phyloP scores from a whole-genome alignment of 257 asterid species.

The Solanum raphanifolium region DNA sequence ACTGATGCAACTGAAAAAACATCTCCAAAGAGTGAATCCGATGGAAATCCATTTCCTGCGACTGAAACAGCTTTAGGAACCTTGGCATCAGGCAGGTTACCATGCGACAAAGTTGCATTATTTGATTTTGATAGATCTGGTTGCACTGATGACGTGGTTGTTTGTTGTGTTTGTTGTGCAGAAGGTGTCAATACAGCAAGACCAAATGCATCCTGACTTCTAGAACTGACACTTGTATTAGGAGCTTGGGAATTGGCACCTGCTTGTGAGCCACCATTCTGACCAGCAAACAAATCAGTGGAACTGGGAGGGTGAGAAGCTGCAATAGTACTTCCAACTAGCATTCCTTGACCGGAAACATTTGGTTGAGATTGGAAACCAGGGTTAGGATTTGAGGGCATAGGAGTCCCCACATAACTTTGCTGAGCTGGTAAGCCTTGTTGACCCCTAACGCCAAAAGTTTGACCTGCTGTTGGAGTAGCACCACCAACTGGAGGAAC shows the following conservation, averaged over 20 bases:
- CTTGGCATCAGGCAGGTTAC: constrained; percentile 33
- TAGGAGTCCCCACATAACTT: constrained; percentile 39
- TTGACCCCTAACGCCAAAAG: constrained; percentile 24
- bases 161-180: constrained; percentile 37
- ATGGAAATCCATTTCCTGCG: constrained; percentile 51
- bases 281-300: constrained; percentile 29
- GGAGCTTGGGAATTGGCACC: constrained; percentile 49
- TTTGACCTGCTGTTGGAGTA: constrained; percentile 30
- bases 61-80: constrained; percentile 33
- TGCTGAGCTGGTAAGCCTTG: constrained; percentile 49
- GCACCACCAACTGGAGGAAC: constrained; percentile 24
- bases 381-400: constrained; percentile 38
- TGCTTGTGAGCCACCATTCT: constrained; percentile 25
- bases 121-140: constrained; percentile 36
- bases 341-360: constrained; percentile 37
- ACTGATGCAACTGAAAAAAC: constrained; percentile 41
- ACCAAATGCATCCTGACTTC: constrained; percentile 36
- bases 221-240: constrained; percentile 26
- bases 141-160: constrained; percentile 25
- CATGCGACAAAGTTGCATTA: constrained; percentile 17
- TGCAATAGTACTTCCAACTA: constrained; percentile 29
- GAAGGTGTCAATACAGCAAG: constrained; percentile 20
- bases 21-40: constrained; percentile 53
- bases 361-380: constrained; percentile 51
- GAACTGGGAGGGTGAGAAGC: constrained; percentile 35